Evolutionary conservation across 768 basidiomycete species (phyloP), one percentile per base, ranked within the genome.

Genomic region (Mycena galopus): DNA sequence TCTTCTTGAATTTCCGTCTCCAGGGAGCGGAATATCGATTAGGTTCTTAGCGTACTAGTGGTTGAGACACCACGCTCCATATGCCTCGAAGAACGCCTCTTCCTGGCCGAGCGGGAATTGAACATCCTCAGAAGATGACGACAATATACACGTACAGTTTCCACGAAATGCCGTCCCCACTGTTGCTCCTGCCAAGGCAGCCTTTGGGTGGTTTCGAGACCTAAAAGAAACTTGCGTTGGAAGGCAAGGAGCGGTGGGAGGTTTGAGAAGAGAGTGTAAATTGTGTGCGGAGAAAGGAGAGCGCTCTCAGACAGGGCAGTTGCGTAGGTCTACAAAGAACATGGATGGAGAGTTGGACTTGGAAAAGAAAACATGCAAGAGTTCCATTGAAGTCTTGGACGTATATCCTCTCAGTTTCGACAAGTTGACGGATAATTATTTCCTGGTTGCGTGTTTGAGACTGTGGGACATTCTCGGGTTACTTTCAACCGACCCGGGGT

Each of bases 341-440:
- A 42, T 33, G n/a, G 35, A 10, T 17, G 25, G 0, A 39, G 9
- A 16, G 6, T 60, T 16, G 8, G n/a, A 37, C 6, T 93, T 80
- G 96, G 93, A 75, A 98, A 92, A 62, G 94, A 87, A 77, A 75
- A 96, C 96, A 89, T 97, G 96, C 88, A 98, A 93, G 77, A 95
- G 91, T 81, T 97, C 96, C 72, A n/a, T n/a, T n/a, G n/a, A 99
- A 85, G 82, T 98, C 97, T 80, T 94, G 92, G 14, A 98, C 96
- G 81, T 96, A 99, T 83, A 95, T 95, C 75, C 95, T 91, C 81
- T 99, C 97, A 0, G 96, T 98, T 81, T 95, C n/a, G n/a, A n/a
- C n/a, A n/a, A n/a, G n/a, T n/a, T n/a, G n/a, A n/a, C n/a, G n/a
- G n/a, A n/a, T n/a, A n/a, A n/a, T n/a, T n/a, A n/a, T n/a, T n/a